Conservation (phyloP, 2,329 filamentous ascomycete species). For the Stachybotrys echinatus region DNA sequence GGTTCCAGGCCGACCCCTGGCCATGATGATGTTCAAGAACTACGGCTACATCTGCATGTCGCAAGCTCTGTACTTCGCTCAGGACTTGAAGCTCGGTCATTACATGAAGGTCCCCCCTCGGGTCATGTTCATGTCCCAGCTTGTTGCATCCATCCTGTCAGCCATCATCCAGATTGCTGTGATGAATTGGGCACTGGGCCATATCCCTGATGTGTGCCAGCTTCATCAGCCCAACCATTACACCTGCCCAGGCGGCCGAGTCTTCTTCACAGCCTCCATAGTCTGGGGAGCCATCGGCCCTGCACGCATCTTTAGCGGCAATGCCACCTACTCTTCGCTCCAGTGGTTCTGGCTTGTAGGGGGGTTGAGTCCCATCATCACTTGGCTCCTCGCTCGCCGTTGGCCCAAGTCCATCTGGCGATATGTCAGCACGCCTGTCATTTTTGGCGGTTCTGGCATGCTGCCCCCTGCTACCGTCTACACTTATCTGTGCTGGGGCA, state of each 20-base stretch:
- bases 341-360: conserved; percentile 71
- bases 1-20: conserved; percentile 63
- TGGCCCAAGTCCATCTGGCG: conserved; percentile 58
- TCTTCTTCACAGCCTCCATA: conserved; percentile 64
- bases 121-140: conserved; percentile 56
- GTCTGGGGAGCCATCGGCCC: conserved; percentile 73
- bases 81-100: conserved; percentile 63
- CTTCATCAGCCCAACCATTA: conserved; percentile 49
- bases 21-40: conserved; percentile 76
- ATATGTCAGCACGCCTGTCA: conserved; percentile 63
- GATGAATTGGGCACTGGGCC: conserved; percentile 59
- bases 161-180: conserved; percentile 58
- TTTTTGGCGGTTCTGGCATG: conserved; percentile 59
- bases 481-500: conserved; percentile 67
- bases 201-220: conserved; percentile 58
- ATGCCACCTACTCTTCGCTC: conserved; percentile 56
- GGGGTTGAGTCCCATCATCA: conserved; percentile 54
- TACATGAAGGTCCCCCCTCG: conserved; percentile 63
- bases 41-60: conserved; percentile 66
- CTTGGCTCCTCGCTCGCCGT: conserved; percentile 56
- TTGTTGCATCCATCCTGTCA: conserved; percentile 55
- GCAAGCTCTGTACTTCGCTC: conserved; percentile 59
- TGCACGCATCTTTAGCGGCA: conserved; percentile 59
- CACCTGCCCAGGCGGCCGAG: conserved; percentile 48
- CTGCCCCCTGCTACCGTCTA: conserved; percentile 67